Percentiles rank a stretch among this genome's conserved stretches.
These are phyloP conservation scores for Sechiopsis laciniata DNA, from an alignment of 306 rosid genomes.

Conservation along the genomic window DNA sequence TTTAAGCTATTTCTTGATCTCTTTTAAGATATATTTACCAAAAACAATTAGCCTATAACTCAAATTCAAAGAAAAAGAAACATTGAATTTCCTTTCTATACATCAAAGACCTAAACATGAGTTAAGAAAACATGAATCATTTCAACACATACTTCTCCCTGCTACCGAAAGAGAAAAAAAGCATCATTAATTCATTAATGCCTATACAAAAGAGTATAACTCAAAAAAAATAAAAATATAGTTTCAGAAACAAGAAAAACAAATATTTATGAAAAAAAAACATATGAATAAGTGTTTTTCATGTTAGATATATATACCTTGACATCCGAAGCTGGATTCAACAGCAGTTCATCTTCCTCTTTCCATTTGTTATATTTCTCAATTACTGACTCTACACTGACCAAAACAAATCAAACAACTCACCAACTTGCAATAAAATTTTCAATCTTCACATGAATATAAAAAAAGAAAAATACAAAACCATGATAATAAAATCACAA, in stretches of 20 bases:
- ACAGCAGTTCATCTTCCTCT: conserved; percentile 47
- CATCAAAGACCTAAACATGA: background rate
- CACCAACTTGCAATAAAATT: background rate
- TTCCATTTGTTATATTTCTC: conserved; percentile 50
- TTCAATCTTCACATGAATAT: background rate
- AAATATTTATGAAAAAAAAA: too few relatives aligned
- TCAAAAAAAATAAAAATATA: background rate
- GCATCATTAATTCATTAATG: background rate
- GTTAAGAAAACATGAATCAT: background rate
- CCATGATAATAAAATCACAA: too few relatives aligned
- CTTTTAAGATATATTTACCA: too few relatives aligned
- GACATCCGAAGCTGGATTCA: conserved; percentile 53
- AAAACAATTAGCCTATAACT: background rate
- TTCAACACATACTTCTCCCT: background rate
- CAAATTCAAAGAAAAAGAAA: background rate
- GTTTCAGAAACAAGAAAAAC: background rate
- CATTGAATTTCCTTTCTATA: too few relatives aligned
- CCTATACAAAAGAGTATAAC: background rate
- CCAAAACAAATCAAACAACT: conserved; percentile 16
- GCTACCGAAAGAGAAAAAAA: background rate
- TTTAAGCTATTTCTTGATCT: too few relatives aligned
- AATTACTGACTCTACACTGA: conserved; percentile 56
- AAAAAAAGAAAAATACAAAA: background rate
- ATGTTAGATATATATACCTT: conserved; percentile 37
- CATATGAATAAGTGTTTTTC: too few relatives aligned